Base-by-base conservation (phyloP, 345 rosid species). In the Citrus unshiu region DNA sequence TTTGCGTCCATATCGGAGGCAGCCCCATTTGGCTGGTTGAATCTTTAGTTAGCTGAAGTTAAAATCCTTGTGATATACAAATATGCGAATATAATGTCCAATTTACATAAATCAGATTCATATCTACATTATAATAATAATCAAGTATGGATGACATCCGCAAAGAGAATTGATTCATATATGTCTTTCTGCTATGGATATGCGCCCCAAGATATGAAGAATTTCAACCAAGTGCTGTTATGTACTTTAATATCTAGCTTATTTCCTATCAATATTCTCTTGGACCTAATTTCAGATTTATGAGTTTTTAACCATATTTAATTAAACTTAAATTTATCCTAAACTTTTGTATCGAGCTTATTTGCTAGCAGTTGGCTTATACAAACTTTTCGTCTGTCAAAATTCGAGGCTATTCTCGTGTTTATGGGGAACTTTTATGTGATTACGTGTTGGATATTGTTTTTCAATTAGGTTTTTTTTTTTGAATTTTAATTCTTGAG, bases 11-110 rank as follows among this genome's bases (percentile, higher is more conserved):
- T 27, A 40, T 13, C 32, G 46, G 22, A 62, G 62, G 68, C 54
- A 68, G 62, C 72, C 22, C 69, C 70, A 68, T 24, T 69, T 34
- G 73, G 74, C 13, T 24, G 32, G 27, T 43, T 78, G 82, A 78
- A 75, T 77, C 70, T 63, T 51, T 72, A 4, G 1, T 16, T 18
- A 9, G 16, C 32, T 65, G 7, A 10, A 12, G 16, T 12, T 22
- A 32, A 56, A 32, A 59, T 37, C 35, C 34, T 54, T 18, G 19
- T 54, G 6, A 54, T 34, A 60, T 54, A 12, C 16, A 46, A 46
- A 46, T 72, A 13, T 59, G 40, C 12, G 61, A 66, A 59, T 70
- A 24, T 21, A 60, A 43, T 81, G 54, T 51, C 27, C 24, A 29
- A 30, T 30, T 30, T 30, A 7, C 54, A 6, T 8, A 34, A 58